These are phyloP conservation scores for Zea mays DNA, from an alignment of 176 grass and related monocot species.

Conservation along the genomic window DNA sequence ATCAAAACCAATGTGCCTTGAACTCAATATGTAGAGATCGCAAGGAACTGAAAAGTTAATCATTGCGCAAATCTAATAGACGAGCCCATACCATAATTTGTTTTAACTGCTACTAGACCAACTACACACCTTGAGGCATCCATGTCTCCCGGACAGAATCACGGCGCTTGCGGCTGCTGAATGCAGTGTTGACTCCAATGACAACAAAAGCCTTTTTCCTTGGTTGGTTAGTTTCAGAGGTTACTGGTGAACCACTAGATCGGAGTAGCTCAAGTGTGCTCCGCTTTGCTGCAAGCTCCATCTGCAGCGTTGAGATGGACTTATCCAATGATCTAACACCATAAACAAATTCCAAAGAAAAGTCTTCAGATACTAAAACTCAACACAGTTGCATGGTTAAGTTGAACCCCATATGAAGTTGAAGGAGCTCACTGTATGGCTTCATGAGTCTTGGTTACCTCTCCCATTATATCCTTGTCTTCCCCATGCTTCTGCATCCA, in stretches of 20 bases:
- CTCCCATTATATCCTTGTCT: constrained; percentile 87
- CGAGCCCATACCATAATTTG: constrained; percentile 22
- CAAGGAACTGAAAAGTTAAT: constrained; percentile 28
- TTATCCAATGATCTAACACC: constrained; percentile 89
- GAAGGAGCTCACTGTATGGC: constrained; percentile 74
- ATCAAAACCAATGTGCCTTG: not conserved
- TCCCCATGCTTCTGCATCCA: constrained; percentile 66
- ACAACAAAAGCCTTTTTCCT: constrained; percentile 86
- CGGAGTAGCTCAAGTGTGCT: constrained; percentile 56
- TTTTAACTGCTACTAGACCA: constrained; percentile 14
- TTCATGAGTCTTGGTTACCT: constrained; percentile 88
- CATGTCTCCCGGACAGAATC: constrained; percentile 91
- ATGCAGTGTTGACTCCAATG: constrained; percentile 87
- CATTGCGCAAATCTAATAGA: constrained; percentile 26
- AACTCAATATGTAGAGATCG: not conserved
- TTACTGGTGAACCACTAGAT: constrained; percentile 51
- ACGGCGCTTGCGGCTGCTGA: constrained; percentile 89
- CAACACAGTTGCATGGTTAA: constrained; percentile 7
- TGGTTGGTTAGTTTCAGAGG: constrained; percentile 37
- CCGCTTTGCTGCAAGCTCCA: constrained; percentile 88
- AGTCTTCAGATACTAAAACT: constrained; percentile 33
- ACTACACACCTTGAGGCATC: constrained; percentile 93
- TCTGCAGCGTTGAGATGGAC: constrained; percentile 93
- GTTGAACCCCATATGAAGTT: constrained; percentile 19
- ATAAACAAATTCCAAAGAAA: constrained; percentile 38